Conservation (phyloP, 1,139 yeast species). For the Protomyces lactucae-debilis region DNA sequence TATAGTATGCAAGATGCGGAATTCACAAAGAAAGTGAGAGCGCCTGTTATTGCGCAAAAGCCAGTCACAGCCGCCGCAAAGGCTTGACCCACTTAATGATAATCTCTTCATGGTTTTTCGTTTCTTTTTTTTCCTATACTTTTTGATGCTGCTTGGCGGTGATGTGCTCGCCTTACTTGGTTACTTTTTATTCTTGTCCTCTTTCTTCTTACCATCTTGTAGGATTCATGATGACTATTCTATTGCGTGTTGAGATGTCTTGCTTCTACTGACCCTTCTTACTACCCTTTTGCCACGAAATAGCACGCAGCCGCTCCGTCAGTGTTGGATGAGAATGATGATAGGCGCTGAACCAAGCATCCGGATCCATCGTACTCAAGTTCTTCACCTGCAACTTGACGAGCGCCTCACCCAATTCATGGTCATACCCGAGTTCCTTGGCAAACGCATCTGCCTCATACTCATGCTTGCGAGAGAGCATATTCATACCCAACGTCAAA, state of each 20-base stretch:
- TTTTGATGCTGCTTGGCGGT: too few relatives aligned
- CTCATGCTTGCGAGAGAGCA: slow-evolving; percentile 77
- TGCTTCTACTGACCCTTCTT: background rate
- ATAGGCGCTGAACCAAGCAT: slow-evolving; percentile 81
- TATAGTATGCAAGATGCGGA: slow-evolving; percentile 21
- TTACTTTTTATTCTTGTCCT: too few relatives aligned
- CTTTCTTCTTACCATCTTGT: too few relatives aligned
- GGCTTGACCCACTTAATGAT: too few relatives aligned
- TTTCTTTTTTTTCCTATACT: too few relatives aligned
- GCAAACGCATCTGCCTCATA: slow-evolving; percentile 77
- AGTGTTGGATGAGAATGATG: slow-evolving; percentile 87
- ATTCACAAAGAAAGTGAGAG: slow-evolving; percentile 4
- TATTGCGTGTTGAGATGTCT: too few relatives aligned
- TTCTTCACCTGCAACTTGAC: slow-evolving; percentile 73
- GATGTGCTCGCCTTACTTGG: too few relatives aligned
- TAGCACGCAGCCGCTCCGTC: slow-evolving; percentile 76
- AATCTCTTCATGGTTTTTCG: too few relatives aligned
- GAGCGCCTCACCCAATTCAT: slow-evolving; percentile 65
- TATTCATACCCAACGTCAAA: slow-evolving; percentile 60
- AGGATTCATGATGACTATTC: too few relatives aligned
- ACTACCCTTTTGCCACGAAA: slow-evolving; percentile 36
- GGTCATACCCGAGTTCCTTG: slow-evolving; percentile 61
- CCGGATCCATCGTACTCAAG: slow-evolving; percentile 78
- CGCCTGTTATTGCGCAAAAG: background rate
- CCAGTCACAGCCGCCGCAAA: background rate